Base-by-base conservation (phyloP, 2,329 filamentous ascomycete genomes). In the Bipolaris gigantea region DNA sequence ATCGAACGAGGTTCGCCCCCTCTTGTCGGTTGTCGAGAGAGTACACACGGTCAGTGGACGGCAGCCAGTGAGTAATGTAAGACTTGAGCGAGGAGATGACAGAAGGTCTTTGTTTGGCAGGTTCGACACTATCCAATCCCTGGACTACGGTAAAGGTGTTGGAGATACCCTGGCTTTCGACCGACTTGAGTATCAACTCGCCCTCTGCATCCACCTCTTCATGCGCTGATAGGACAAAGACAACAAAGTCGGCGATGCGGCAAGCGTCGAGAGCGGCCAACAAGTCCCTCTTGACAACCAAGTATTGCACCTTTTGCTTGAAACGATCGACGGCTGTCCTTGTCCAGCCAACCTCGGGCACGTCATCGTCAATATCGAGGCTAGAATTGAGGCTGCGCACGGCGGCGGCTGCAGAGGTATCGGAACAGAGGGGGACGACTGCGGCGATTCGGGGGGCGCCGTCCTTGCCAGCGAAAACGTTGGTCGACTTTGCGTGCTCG, bases 51-150 rank as follows among this genome's bases (percentile, higher is more conserved):
- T 97, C 92, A 66, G 94, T 88, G 21, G 90, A 85, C 0, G 94
- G 92, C 73, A 97, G 93, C 78, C 96, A 99, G 73, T 96, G 93
- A 23, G 87, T 91, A 68, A 97, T 92, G 76, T 89, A 97, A 1
- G 91, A 95, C 73, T 92, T 94, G 50, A 99, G 81, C 1, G 92
- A 97, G 43, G 86, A 82, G 44, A 93, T 77, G 10, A 96, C 85
- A 55, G 92, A 88, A 0, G 85, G 81, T 54, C 88, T 83, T 72
- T 88, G 88, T 76, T 97, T 97, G 8, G 86, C 81, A 0, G 90
- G 86, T 63, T 96, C 89, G 35, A 96, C 79, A 55, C 83, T 84
- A 52, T 93, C 88, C 11, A 97, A 78, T 5, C 87, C 86, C 47
- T 95, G 89, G 0, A 95, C 91, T 11, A 90, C 84, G 0, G 90